Base-by-base conservation (phyloP, 1,284 basidiomycete genomes). In the Ustilago shanxiensis region DNA sequence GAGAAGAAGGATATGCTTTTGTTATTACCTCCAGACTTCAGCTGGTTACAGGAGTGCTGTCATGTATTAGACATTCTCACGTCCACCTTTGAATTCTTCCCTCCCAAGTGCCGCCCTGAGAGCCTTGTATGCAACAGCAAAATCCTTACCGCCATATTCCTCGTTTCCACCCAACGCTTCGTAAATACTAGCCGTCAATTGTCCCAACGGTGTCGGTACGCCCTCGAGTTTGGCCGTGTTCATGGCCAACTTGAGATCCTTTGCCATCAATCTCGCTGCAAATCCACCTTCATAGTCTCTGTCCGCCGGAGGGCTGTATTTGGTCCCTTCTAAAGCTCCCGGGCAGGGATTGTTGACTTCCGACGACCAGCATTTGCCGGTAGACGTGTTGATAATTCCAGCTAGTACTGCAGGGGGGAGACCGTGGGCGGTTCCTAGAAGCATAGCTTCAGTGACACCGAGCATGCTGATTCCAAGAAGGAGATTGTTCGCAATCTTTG, bases 271-370 rank as follows among this genome's bases (percentile, higher is more conserved):
- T 37, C 66, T 61, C 7, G 79, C 66, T 0, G 79, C 81, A 18
- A 77, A 80, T 22, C 87, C 87, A 29, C 86, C 93, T 72, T 93
- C 91, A 77, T 93, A 96, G 55, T 91, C 90, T 24, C 92, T 89
- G 85, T 94, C 93, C 77, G 93, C 93, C 0, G 94, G 94, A 8
- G 93, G 92, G 7, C 90, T 89, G 83, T 91, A 90, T 60, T 89
- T 91, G 10, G 82, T 82, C 4, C 82, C 83, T 26, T 55, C 77
- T 50, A 94, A 86, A 13, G 93, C 91, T 16, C 89, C 89, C 10
- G 91, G 92, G 33, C 93, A 93, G 3, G 95, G 94, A 82, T 95
- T 95, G 88, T 96, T 96, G 57, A 92, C 90, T 20, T 92, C 91
- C 51, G 90, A 91, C 9, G 93, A 89, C 93, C 94, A 95, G 85